Evolutionary conservation across 495 filamentous ascomycete species (phyloP), one percentile per base, ranked within the genome.

Genomic region (Pseudomonodictys pantanalensis): DNA sequence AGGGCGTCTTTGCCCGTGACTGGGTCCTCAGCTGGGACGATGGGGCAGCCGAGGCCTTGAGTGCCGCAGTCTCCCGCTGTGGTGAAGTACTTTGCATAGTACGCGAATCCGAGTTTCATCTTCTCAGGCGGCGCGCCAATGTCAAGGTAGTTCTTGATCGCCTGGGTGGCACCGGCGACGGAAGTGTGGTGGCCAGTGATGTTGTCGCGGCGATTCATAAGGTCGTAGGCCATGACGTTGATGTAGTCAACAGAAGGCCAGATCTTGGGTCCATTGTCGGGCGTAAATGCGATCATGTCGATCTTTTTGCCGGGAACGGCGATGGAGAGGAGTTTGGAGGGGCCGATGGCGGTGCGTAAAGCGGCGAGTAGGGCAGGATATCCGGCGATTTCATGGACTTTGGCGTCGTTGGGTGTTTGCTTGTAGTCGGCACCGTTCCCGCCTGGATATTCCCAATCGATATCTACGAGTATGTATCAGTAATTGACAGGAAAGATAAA

Each of bases 371-470:
- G 76, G 33, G 81, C 70, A 0, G 86, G 84, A 65, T 84, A 90
- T 2, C 82, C 82, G 46, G 76, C 70, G 43, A 89, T 83, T 65
- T 91, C 83, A 75, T 76, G 80, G 12, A 72, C 69, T 55, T 84
- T 85, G 24, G 72, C 66, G 0, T 75, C 72, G 72, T 90, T 90
- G n/a, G 86, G 84, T 7, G 78, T 67, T 50, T 79, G 60, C 56
- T 86, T 89, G 76, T 90, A 91, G 70, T 90, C 85, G 47, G 86
- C 79, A 22, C 87, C 87, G 67, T 91, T 90, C 41, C 88, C 88
- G 28, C 86, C 87, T 1, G 88, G 87, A 67, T 90, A 91, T 62
- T 91, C 87, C 87, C 88, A 91, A 67, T 91, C 87, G 53, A 90
- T 82, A 57, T 91, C 88, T 69, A 38, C 12, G 81, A 70, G 32